phyloP scores from a whole-genome alignment of 768 basidiomycete species.

The Megacollybia marginata region DNA sequence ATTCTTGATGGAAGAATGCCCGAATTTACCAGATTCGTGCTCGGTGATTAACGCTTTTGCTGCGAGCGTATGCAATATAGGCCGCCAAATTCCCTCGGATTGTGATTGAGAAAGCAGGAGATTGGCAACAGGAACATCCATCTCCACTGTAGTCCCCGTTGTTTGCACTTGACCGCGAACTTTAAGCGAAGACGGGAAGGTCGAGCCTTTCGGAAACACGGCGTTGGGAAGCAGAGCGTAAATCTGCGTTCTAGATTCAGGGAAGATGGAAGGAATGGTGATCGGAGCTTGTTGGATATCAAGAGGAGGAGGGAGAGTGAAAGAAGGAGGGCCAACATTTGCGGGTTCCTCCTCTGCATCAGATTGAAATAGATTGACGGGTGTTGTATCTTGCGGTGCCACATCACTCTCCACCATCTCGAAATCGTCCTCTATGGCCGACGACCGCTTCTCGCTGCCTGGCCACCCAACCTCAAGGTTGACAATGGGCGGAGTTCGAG shows the following conservation, averaged over 20 bases:
- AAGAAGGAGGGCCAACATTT: constrained; percentile 1
- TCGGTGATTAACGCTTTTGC: constrained; percentile 5
- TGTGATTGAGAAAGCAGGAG: not conserved
- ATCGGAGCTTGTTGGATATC: constrained; percentile 3
- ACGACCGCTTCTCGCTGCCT: not conserved
- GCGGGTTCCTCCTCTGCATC: not conserved
- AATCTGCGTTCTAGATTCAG: not conserved
- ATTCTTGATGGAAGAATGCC: not conserved
- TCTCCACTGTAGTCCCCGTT: too few relatives aligned
- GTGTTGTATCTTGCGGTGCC: not conserved
- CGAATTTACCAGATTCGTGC: not conserved
- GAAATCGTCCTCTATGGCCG: not conserved
- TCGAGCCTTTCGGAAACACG: not conserved
- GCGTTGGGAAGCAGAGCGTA: constrained; percentile 1
- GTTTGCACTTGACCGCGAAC: too few relatives aligned
- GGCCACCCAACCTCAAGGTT: not conserved
- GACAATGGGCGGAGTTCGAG: constrained; percentile 2
- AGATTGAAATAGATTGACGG: not conserved
- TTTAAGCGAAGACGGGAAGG: too few relatives aligned
- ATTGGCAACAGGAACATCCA: too few relatives aligned
- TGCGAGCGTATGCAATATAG: constrained; percentile 1
- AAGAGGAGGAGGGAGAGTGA: not conserved
- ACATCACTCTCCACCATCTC: not conserved
- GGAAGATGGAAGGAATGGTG: not conserved
- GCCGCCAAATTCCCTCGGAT: not conserved